Base-by-base conservation (phyloP, 2,329 filamentous ascomycete genomes). In the Penicillium sp. region DNA sequence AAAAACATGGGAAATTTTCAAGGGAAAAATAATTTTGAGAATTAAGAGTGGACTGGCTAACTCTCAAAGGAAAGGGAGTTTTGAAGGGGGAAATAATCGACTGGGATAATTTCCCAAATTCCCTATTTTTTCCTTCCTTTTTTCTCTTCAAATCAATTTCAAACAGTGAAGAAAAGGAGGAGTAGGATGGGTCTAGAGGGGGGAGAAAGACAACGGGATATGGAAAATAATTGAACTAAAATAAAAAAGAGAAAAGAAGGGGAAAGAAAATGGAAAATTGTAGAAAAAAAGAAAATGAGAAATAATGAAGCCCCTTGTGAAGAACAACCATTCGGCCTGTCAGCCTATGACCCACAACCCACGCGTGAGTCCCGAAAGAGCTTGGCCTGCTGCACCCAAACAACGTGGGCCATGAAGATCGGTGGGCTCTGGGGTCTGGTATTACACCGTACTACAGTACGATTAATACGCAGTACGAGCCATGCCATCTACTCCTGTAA, bases 301-400 rank as follows among this genome's bases (percentile, higher is more conserved):
- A 46, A 41, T 33, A 29, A 38, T 38, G 41, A 46, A 49, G 41
- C 34, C 33, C 31, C 31, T 33, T 33, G 57, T 65, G 64, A 61
- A 64, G 61, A 64, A 66, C 38, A 50, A 40, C 55, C 53, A 57
- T 60, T 63, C 47, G 60, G 63, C 61, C 65, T 68, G 65, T 66
- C 65, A 69, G 63, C 62, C 60, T 13, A 58, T 56, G 65, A 66
- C 61, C 66, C 66, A 68, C 66, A 56, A 57, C 57, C 64, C 64
- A 68, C 65, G 66, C 66, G 66, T 62, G 61, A 63, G 54, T 35
- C 52, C 54, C 57, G 45, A 61, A 63, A 65, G 60, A 62, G 64
- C 68, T 64, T 64, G 63, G 66, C 62, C 62, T 59, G 61, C 62
- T 65, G 66, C 66, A 65, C 50, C 62, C 60, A 64, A 62, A 65